Evolutionary conservation across 2,329 filamentous ascomycete species (phyloP), one percentile per base, ranked within the genome.

Genomic region (Colletotrichum noveboracense): DNA sequence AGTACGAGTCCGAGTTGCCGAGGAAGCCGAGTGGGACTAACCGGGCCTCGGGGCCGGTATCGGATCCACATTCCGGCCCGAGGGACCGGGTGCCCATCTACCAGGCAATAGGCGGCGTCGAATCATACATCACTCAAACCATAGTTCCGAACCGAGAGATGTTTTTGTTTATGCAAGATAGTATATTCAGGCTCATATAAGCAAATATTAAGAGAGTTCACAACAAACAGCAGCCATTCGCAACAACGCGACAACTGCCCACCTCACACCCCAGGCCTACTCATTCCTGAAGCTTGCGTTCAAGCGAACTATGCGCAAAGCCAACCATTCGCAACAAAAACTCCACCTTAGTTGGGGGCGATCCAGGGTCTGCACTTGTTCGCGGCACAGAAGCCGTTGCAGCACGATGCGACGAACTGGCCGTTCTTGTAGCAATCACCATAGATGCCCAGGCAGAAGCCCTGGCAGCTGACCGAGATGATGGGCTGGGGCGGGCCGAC

Each of bases 401-500:
- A 88, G 82, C 87, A 88, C 32, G 81, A 79, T 1, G 84, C 86
- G 7, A 85, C 79, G 16, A 71, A 80, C 76, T 86, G 84, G 4
- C 83, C 84, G 10, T 84, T 64, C 43, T 79, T 77, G 77, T 83
- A 86, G 78, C 86, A 87, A 28, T 81, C 79, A 26, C 85, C 80
- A 67, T 85, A 87, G 7, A 81, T 85, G 3, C 82, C 76, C n/a
- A 89, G 81, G 77, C 86, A 89, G 5, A 80, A 77, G 69, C 87
- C 86, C 67, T 82, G 77, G 80, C 87, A 88, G 77, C 82, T 85
- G 26, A 89, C 86, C 16, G 81, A 82, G 7, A 80, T 80, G 67
- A 90, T 83, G 6, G 85, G 84, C 79, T 86, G 83, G 6, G 88
- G 86, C 26, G 88, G 87, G 0, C 86, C 85, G 28, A 52, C n/a